Conservation (phyloP, 1,284 basidiomycete species). For the Cutaneotrichosporon dermatis region DNA sequence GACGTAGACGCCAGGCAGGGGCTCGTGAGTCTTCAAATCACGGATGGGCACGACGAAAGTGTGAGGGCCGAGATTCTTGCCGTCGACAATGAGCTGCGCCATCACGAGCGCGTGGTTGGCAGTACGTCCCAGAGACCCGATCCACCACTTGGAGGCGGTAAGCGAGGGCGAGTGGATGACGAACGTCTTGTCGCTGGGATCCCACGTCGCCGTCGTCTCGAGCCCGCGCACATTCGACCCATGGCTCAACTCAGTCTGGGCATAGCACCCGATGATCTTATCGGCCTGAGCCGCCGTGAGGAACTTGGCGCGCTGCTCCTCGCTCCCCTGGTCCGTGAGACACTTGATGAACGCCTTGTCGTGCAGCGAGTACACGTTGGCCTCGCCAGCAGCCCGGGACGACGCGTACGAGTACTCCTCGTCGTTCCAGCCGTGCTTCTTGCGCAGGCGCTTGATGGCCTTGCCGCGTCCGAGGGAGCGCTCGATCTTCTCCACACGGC, state of each 20-base stretch:
- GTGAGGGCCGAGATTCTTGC: constrained; percentile 56
- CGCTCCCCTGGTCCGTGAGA: constrained; percentile 16
- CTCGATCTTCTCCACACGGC: constrained; percentile 15
- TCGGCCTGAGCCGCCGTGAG: constrained; percentile 12
- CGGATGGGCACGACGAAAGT: constrained; percentile 57
- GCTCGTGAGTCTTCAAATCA: constrained; percentile 52
- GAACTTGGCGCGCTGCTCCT: constrained; percentile 22
- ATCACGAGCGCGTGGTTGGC: constrained; percentile 58
- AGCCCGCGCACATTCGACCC: constrained; percentile 57
- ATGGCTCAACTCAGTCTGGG: constrained; percentile 53
- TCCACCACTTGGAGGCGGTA: constrained; percentile 56
- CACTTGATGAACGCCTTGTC: constrained; percentile 16
- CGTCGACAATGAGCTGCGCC: constrained; percentile 55
- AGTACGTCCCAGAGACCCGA: constrained; percentile 56
- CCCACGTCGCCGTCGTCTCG: constrained; percentile 58
- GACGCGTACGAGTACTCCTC: constrained; percentile 13
- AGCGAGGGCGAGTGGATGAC: constrained; percentile 55
- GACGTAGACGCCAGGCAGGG: constrained; percentile 54
- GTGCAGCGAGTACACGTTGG: constrained; percentile 17
- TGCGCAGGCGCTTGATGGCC: constrained; percentile 15
- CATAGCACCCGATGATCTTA: constrained; percentile 55
- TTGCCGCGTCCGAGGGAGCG: constrained; percentile 21
- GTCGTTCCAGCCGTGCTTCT: constrained; percentile 15
- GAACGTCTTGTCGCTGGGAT: constrained; percentile 55
- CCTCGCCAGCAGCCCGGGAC: constrained; percentile 14